A percentile compares a stretch with the other conserved stretches of the same genome.
phyloP scores from a whole-genome alignment of 352 stramenopile species.

The Thalassiosira allenii region DNA sequence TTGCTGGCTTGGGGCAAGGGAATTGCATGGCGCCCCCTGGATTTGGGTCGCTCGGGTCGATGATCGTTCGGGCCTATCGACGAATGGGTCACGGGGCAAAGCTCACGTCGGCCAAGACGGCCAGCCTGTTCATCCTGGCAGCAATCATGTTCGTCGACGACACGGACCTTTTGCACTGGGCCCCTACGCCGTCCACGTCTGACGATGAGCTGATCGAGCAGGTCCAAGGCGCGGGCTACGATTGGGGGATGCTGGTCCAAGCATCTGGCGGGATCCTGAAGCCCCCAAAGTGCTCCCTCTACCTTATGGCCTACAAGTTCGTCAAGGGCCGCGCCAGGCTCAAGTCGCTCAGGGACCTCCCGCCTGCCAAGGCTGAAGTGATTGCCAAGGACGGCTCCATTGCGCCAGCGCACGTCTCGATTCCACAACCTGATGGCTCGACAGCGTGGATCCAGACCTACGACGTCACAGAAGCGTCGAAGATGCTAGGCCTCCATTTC shows the following conservation, averaged over 20 bases:
- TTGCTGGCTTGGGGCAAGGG: slow-evolving; percentile 24
- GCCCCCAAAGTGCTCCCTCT: slow-evolving; percentile 19
- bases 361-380: neutral
- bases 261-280: slow-evolving; percentile 35
- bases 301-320: slow-evolving; percentile 27
- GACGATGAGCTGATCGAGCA: slow-evolving; percentile 2
- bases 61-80: slow-evolving; percentile 31
- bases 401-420: neutral
- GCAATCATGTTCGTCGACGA: slow-evolving; percentile 17
- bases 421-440: slow-evolving; percentile 22
- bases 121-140: slow-evolving; percentile 10
- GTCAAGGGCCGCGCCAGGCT: slow-evolving; percentile 1
- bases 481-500: slow-evolving; percentile 31
- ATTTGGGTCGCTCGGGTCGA: slow-evolving; percentile 4
- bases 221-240: neutral
- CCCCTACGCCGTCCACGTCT: neutral
- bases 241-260: slow-evolving; percentile 9
- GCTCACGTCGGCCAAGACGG: neutral
- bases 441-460: slow-evolving; percentile 10
- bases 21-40: slow-evolving; percentile 7
- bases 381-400: neutral
- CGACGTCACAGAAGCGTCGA: neutral
- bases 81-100: slow-evolving; percentile 10
- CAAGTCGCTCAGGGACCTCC: neutral
- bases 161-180: neutral